Base-by-base conservation (phyloP, 2,329 filamentous ascomycete genomes). In the Apiospora sp. region DNA sequence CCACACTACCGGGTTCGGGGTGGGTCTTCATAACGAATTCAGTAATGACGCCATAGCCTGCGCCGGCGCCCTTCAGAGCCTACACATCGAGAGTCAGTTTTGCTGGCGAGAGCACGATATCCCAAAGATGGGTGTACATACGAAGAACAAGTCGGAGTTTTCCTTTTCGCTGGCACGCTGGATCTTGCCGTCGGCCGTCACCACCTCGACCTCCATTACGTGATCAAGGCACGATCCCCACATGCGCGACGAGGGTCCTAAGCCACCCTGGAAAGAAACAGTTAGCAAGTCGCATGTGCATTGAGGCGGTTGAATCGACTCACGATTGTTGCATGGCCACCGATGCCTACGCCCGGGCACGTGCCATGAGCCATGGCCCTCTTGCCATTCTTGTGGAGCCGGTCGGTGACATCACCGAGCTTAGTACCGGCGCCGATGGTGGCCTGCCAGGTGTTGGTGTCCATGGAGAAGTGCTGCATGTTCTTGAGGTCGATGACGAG, bases 351-450 rank as follows among this genome's bases (percentile, higher is more conserved):
- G 7, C 85, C 86, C 0, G 89, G 89, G 73, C 90, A 91, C 1
- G 88, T 87, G 13, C 89, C 89, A 71, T 91, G 89, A 0, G 89
- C 83, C 70, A 91, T 86, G 2, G 89, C 89, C n/a, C 89, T 84
- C 41, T 84, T 83, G 7, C 88, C 89, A 71, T 86, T 83, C 10
- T 84, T 77, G 72, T 89, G 86, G 13, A 91, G 81, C 58, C 82
- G 80, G 48, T 84, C 78, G 13, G 88, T 87, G 19, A 92, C 80
- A 70, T 89, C 84, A 4, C 85, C 84, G 0, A 92, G 84, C n/a
- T 78, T 82, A 46, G 83, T 84, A 1, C 89, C 90, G 4, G 86
- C 83, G 10, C 90, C 89, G 72, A 90, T 85, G 0, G 83, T 87
- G 7, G 89, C 89, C 68, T 85, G 80, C 85, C 87, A 89, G 5